phyloP scores from a whole-genome alignment of 2,329 filamentous ascomycete species.

The Penicillium sp. region DNA sequence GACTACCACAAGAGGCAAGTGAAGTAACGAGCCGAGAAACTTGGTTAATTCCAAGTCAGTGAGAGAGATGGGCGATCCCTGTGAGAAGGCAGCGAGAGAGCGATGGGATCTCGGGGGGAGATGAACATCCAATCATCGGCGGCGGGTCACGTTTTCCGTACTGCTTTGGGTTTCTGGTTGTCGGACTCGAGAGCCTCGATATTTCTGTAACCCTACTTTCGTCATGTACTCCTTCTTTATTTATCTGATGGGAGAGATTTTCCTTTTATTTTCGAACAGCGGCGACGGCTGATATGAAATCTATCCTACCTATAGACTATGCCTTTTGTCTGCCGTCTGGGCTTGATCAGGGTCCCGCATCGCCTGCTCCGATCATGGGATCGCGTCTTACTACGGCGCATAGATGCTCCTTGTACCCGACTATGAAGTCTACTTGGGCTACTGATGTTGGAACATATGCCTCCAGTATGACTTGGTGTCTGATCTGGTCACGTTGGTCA shows the following conservation, averaged over 20 bases:
- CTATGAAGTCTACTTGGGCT: background rate
- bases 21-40: constrained; percentile 12
- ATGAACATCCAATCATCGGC: constrained; percentile 29
- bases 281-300: background rate
- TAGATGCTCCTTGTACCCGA: background rate
- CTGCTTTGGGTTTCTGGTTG: background rate
- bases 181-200: background rate
- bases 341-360: constrained; percentile 23
- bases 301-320: constrained; percentile 4
- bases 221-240: background rate
- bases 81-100: constrained; percentile 15
- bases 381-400: background rate
- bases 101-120: constrained; percentile 26
- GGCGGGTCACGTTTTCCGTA: constrained; percentile 30
- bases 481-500: background rate
- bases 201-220: background rate
- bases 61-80: background rate
- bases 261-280: background rate
- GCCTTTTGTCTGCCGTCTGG: background rate
- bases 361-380: constrained; percentile 29
- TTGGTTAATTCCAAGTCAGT: constrained; percentile 3
- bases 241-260: background rate
- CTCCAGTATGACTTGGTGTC: background rate
- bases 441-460: background rate
- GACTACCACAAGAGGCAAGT: constrained; percentile 23